Evolutionary conservation across 805 yeast species (phyloP), one percentile per base, ranked within the genome.

Genomic region (Pichia scutulata): DNA sequence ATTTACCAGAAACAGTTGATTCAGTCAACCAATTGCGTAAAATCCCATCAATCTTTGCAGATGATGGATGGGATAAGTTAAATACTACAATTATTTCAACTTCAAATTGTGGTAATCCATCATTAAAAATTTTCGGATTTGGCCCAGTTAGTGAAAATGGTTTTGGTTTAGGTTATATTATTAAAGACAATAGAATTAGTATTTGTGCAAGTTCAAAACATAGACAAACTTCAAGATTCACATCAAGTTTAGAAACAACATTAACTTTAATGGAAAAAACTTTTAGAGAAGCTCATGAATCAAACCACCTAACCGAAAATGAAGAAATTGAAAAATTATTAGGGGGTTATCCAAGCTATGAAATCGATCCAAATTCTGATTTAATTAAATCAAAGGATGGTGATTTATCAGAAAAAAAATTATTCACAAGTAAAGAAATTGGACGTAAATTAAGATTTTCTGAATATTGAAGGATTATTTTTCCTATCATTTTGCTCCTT

Each of bases 91-190:
- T 89, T 21, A 70, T 89, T 24, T 86, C 95, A 14, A 86, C 93
- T 6, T 82, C 90, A 18, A 89, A 89, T 66, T 89, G 97, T 70
- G 97, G 97, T 39, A 89, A 89, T 64, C 95, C 96, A 7, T 85
- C 96, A 1, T 72, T 89, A 51, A 82, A 85, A 55, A 73, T 84
- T 46, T 89, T 89, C 70, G 97, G 97, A 0, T 89, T 89, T 61
- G 95, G 96, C 4, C 97, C 97, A 3, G 90, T 89, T 1, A 75
- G 85, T 14, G 84, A 89, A 44, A 90, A 87, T 61, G 97, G 97
- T 3, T 89, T 84, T 66, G 97, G 97, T n/a, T 77, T 89, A 37
- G 96, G 96, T 5, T 89, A 89, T 64, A 87, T 89, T 57, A 84
- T 89, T 57, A 89, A 90, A 65, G 79, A 74, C 41, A 86, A 88